Percentiles rank a stretch among this genome's conserved stretches.
Evolutionary conservation across 2,329 filamentous ascomycete species (phyloP).

Genomic region (Exophiala sp.): DNA sequence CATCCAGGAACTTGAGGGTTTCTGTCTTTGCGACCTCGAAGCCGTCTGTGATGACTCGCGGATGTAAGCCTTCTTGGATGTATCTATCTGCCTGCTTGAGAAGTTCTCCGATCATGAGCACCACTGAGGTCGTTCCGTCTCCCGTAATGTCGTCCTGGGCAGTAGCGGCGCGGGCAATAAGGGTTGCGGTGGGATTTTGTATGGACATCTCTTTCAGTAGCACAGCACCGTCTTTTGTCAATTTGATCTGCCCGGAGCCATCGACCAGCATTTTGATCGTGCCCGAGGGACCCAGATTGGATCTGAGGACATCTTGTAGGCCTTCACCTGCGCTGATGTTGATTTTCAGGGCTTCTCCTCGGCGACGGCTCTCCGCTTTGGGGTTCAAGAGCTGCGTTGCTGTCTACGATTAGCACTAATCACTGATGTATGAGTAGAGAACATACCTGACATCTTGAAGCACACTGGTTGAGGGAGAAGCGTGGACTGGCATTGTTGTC

Average conservation of each 20-base stretch:
- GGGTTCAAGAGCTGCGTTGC: conserved; percentile 97
- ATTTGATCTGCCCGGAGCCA: conserved; percentile 83
- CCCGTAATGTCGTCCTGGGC: conserved; percentile 98
- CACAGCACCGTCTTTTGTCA: conserved; percentile 98
- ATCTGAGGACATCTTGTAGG: conserved; percentile 88
- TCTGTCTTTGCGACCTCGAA: conserved; percentile 96
- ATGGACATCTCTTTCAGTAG: conserved; percentile 63
- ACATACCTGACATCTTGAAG: conserved; percentile 20
- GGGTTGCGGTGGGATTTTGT: conserved; percentile 73
- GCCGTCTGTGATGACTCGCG: conserved; percentile 92
- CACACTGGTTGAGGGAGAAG: background rate
- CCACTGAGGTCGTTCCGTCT: conserved; percentile 95
- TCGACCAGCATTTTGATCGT: conserved; percentile 92
- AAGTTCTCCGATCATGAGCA: conserved; percentile 90
- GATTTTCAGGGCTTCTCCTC: conserved; percentile 92
- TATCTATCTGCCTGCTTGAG: conserved; percentile 96
- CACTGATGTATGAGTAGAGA: background rate
- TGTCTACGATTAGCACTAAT: conserved; percentile 37
- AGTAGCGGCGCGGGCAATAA: conserved; percentile 79
- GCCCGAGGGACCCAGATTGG: conserved; percentile 87
- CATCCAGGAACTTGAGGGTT: conserved; percentile 89
- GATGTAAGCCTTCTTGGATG: conserved; percentile 95
- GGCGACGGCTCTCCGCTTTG: conserved; percentile 95
- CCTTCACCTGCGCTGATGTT: conserved; percentile 97
- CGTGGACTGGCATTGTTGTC: background rate